Evolutionary conservation across 768 basidiomycete genomes (phyloP).

Genomic region (Auriscalpium orientale): DNA sequence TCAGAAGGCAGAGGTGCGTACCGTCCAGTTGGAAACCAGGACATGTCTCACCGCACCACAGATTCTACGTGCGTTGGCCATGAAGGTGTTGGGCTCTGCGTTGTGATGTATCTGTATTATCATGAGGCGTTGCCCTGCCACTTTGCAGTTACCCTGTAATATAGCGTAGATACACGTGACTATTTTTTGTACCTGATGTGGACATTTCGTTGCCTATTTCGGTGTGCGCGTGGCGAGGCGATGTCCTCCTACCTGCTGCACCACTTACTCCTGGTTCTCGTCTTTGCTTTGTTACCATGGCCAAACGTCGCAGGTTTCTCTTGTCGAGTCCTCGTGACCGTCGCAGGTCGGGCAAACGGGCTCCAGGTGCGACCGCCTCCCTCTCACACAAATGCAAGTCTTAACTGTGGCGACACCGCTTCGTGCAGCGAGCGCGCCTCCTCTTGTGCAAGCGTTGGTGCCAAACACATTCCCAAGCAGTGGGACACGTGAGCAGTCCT

Average conservation of each 20-base stretch:
- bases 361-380: neutral
- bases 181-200: neutral
- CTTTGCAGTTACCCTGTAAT: neutral
- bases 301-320: neutral
- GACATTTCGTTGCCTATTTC: neutral
- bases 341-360: neutral
- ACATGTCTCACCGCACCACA: conserved; percentile 22
- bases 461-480: too few species aligned
- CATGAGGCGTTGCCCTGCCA: neutral
- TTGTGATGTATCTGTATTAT: conserved; percentile 17
- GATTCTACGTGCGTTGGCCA: conserved; percentile 75
- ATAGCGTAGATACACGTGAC: neutral
- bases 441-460: neutral
- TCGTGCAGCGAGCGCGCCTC: neutral
- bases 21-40: neutral
- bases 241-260: too few species aligned
- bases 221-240: too few species aligned
- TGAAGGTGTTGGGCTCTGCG: conserved; percentile 75
- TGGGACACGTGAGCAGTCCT: too few species aligned
- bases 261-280: too few species aligned
- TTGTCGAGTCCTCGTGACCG: neutral
- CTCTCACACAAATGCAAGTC: too few species aligned
- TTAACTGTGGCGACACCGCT: neutral
- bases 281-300: neutral
- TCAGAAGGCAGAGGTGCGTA: conserved; percentile 81